Evolutionary conservation across 1,139 yeast species (phyloP).

Genomic region (Protomyces arabidopsidicola): DNA sequence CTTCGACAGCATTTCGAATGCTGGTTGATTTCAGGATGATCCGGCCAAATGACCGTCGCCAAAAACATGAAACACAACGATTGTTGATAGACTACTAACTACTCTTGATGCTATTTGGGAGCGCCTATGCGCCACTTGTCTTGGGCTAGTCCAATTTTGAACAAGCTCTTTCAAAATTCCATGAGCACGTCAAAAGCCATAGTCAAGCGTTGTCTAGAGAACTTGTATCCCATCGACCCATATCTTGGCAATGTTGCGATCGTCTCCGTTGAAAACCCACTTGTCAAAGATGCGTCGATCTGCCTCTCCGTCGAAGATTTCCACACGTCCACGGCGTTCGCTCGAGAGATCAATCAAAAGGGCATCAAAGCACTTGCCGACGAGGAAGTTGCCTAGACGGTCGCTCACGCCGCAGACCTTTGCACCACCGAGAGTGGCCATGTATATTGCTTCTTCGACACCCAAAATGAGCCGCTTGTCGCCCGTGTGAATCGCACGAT

Average conservation of each 20-base stretch:
- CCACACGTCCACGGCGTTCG: slow-evolving; percentile 43
- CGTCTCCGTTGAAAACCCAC: slow-evolving; percentile 96
- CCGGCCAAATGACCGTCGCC: no score
- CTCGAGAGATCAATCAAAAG: slow-evolving; percentile 72
- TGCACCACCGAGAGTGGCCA: slow-evolving; percentile 92
- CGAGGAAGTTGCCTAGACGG: slow-evolving; percentile 62
- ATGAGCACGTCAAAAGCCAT: background rate
- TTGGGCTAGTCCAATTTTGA: no score
- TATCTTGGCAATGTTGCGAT: slow-evolving; percentile 72
- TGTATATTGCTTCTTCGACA: slow-evolving; percentile 65
- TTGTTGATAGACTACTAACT: no score
- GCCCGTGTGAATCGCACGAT: slow-evolving; percentile 60
- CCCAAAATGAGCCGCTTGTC: slow-evolving; percentile 51
- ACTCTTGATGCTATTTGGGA: no score
- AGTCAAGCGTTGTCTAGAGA: slow-evolving; percentile 26
- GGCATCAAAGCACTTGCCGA: slow-evolving; percentile 78
- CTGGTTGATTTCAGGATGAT: no score
- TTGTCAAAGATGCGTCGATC: slow-evolving; percentile 63
- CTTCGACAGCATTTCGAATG: no score
- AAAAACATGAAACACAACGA: no score
- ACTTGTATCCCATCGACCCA: slow-evolving; percentile 76
- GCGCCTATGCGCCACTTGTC: no score
- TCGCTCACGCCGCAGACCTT: slow-evolving; percentile 58
- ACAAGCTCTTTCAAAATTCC: no score
- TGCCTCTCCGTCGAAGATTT: slow-evolving; percentile 56